Conservation (phyloP, 345 rosid species). For the Euphorbia pulcherrima region DNA sequence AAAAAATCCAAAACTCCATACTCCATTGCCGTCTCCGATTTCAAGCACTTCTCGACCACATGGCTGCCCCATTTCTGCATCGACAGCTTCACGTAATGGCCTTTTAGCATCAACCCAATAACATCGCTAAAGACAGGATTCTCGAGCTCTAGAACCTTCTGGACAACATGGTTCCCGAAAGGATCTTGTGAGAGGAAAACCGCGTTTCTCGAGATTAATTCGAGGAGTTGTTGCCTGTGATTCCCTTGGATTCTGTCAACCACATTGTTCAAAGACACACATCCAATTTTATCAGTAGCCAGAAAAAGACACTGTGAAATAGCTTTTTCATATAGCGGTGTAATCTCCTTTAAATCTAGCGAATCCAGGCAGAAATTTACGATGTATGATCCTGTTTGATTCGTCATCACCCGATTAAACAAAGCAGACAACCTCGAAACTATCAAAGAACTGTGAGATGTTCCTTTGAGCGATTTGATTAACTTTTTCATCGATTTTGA, state of each 20-base stretch:
- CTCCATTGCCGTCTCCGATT: background rate
- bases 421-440: background rate
- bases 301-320: conserved; percentile 13
- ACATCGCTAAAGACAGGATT: conserved; percentile 1
- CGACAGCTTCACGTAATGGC: conserved; percentile 18
- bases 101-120: conserved; percentile 13
- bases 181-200: conserved; percentile 20
- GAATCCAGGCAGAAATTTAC: conserved; percentile 12
- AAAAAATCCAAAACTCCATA: conserved; percentile 17
- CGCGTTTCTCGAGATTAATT: background rate
- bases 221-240: conserved; percentile 7
- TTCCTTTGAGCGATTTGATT: conserved; percentile 9
- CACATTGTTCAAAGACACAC: conserved; percentile 16
- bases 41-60: conserved; percentile 26
- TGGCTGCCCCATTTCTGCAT: conserved; percentile 29
- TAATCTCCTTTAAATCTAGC: background rate
- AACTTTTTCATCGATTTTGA: conserved; percentile 20
- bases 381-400: conserved; percentile 8
- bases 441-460: background rate
- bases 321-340: conserved; percentile 11
- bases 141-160: conserved; percentile 21
- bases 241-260: conserved; percentile 19
- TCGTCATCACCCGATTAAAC: conserved; percentile 12
- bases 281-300: conserved; percentile 21
- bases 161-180: conserved; percentile 30